Evolutionary conservation across 2,329 filamentous ascomycete species (phyloP), one percentile per base, ranked within the genome.

Genomic region (Daldinia sp.): DNA sequence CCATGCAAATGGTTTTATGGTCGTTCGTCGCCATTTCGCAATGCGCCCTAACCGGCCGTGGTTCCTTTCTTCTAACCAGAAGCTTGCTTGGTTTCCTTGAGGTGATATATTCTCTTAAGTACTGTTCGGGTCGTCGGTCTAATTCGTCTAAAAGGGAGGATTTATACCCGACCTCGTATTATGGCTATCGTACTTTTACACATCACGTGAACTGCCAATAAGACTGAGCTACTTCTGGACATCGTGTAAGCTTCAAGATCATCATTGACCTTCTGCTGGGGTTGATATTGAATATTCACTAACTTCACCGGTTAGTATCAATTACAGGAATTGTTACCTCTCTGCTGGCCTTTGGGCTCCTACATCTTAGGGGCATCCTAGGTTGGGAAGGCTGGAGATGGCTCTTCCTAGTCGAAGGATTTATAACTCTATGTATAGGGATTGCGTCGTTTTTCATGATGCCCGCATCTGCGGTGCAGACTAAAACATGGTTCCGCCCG

Each of bases 341-440:
- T 1, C 67, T 83, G 2, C 63, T 82, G 1, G 81, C 81, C 2
- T 81, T 78, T 30, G 80, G 72, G 3, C 64, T 82, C 0, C 70
- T 82, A 4, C 80, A 77, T 53, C 72, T 83, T 23, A 79, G 80
- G 20, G 80, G 80, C n/a, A 65, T 81, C 10, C 54, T 74, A 4
- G 80, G 80, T 7, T 79, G 77, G 71, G 78, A 71, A 3, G 81
- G 81, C 1, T 83, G 81, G 81, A 74, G 78, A 4, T 87, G 84
- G 83, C 77, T 87, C 6, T 86, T 89, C 70, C 75, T 89, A 0
- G 81, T 90, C 30, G 88, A 90, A 71, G 87, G 86, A 0, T 66
- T 84, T 2, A 79, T 89, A 41, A 89, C 86, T 0, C 74, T 87
- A 1, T 35, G 79, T 2, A 74, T 88, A 23, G 86, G 86, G 0